Evolutionary conservation across 352 stramenopile genomes (phyloP), one percentile per base, ranked within the genome.

Genomic region (Globisporangium parvum): DNA sequence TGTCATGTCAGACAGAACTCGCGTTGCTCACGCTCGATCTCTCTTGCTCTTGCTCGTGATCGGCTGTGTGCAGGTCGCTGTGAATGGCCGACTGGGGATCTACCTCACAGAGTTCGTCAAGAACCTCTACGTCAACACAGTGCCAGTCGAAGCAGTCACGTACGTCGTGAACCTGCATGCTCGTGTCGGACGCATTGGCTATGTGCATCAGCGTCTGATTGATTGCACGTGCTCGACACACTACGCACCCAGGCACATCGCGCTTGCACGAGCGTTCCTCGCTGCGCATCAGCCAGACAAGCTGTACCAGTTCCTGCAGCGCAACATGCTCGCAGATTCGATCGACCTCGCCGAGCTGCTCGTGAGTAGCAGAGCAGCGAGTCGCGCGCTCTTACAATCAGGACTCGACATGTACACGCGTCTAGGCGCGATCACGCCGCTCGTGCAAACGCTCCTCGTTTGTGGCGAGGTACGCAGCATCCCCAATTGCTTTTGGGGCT

Each of bases 91-190:
- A 31, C 24, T 92, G 42, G 76, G 67, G 45, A 57, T 75, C 28
- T 90, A 88, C 39, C 58, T 92, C 6, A 62, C 71, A 54, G 75
- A 90, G 47, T 92, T 74, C 45, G 74, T 90, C 55, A 77, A 77
- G 53, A 76, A 75, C 57, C 65, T 92, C 26, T 69, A 66, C 2
- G 60, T 75, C 12, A 73, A 59, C 21, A 62, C 67, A 14, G 68
- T 90, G 0, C 73, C 76, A 11, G 68, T 92, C 14, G 79, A 92
- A 28, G 75, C 52, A 14, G 57, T 76, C 33, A 92, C 77, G 81
- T 90, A 64, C 50, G 78, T 73, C 50, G 78, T 73, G 17, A 33
- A 14, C 6, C 10, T 28, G 2, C 9, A 53, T 2, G 28, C 21
- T 10, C 17, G 24, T 24, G 33, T 26, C 6, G 14, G 3, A 4